Base-by-base conservation (phyloP, 768 basidiomycete genomes). In the Tricholoma sp. region DNA sequence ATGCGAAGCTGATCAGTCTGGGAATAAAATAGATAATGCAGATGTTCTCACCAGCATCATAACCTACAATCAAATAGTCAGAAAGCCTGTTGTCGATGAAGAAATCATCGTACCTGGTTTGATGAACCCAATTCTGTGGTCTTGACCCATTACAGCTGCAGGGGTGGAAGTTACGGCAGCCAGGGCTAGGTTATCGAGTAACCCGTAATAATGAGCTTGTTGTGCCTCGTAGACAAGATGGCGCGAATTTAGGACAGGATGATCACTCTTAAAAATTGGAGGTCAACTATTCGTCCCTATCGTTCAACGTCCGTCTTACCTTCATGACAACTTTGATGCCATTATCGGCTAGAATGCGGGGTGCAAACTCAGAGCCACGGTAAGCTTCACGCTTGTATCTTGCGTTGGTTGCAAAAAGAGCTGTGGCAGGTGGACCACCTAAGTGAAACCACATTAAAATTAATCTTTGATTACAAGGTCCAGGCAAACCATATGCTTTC, bases 371-470 rank as follows among this genome's bases (percentile, higher is more conserved):
- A 2, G 88, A 88, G 1, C 83, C 83, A 41, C 89, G 78, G 66
- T 89, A 95, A 0, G 90, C 82, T 69, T 96, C 94, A 9, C 86
- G 81, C 71, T 93, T 94, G 61, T 84, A 83, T 43, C 89, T 82
- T 46, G 64, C 63, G 51, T 70, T 68, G 35, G 73, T 74, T 4
- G 89, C 86, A 65, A 91, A 94, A 22, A 94, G 72, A 0, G 90
- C 91, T 5, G 91, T 74, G 1, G 87, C 83, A 2, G 92, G 91
- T 12, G 85, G 74, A 12, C 79, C 79, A 2, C 91, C 91, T 80
- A 24, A 11, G 56, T 19, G 27, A 22, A 45, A 49, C 32, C 11
- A 31, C 22, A 14, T 27, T 6, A 16, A 49, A 16, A 10, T 16
- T 34, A 9, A 1, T 50, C 21, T 12, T 41, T 31, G 21, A 29